phyloP scores from a whole-genome alignment of 306 rosid species.

The Cicer chorassanicum region DNA sequence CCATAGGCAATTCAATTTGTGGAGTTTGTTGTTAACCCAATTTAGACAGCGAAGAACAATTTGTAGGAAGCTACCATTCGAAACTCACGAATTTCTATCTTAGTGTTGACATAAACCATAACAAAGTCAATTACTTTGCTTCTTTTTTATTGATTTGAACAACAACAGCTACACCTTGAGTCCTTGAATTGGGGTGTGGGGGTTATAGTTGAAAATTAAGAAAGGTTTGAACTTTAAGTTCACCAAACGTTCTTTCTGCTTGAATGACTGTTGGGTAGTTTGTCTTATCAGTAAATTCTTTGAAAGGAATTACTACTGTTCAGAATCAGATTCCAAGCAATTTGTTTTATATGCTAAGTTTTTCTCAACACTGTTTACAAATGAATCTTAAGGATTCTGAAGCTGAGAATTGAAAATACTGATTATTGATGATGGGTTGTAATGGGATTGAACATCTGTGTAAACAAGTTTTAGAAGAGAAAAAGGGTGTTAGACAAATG shows the following conservation, averaged over 20 bases:
- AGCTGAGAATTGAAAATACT: slow-evolving; percentile 21
- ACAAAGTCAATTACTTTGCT: neutral
- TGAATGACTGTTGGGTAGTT: slow-evolving; percentile 45
- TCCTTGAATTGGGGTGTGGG: slow-evolving; percentile 31
- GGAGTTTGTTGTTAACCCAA: neutral
- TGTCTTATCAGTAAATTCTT: neutral
- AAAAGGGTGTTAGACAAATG: slow-evolving; percentile 42
- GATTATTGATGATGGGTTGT: slow-evolving; percentile 51
- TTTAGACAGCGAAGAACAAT: neutral
- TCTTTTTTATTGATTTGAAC: neutral
- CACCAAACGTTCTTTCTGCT: slow-evolving; percentile 54
- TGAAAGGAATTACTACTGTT: slow-evolving; percentile 27
- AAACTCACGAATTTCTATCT: neutral
- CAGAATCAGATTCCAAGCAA: slow-evolving; percentile 32
- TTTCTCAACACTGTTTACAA: neutral
- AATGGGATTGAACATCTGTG: slow-evolving; percentile 53
- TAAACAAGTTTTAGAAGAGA: slow-evolving; percentile 40
- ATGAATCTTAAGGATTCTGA: neutral
- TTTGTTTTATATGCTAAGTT: slow-evolving; percentile 31
- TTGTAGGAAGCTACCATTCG: neutral
- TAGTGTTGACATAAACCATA: neutral
- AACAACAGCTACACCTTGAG: neutral
- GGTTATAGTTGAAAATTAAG: slow-evolving; percentile 31
- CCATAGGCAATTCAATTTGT: neutral
- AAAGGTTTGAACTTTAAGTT: slow-evolving; percentile 45